Base-by-base conservation (phyloP, 2,329 filamentous ascomycete species). In the Exophiala xenobiotica region DNA sequence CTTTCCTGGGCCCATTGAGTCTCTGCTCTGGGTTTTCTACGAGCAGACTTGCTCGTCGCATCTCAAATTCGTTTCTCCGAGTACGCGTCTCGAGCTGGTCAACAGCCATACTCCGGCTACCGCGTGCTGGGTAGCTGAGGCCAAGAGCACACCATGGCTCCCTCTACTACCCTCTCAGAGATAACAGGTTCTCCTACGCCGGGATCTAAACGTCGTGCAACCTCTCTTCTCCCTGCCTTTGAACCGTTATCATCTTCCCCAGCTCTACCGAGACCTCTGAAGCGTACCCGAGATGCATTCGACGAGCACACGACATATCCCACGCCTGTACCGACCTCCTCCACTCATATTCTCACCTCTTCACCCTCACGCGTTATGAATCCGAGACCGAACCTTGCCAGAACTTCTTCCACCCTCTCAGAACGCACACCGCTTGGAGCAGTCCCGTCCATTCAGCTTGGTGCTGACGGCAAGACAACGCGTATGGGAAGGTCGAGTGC, bases 401-500 rank as follows among this genome's bases (percentile, higher is more conserved):
- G 86, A 63, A 79, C 81, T 50, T 76, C 81, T 61, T 86, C 84
- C 19, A 73, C 77, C 49, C 73, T 83, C 51, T 87, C 88, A 2
- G 90, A 95, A 74, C 87, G 93, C 64, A 83, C 83, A 62, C 93
- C 93, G 33, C 79, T 99, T 45, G 86, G 86, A 46, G 81, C 87
- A 44, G 85, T 99, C 44, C 90, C 90, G n/a, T 83, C 85, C 18
- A 77, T 97, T 57, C 82, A 88, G 67, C 81, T 97, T 14, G 84
- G 85, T 48, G 86, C 85, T 60, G 89, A 87, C 70, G 91, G 92
- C 58, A 88, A 95, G 63, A 75, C 83, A 11, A 73, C 96, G 26
- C 79, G 87, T 56, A 93, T 99, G 86, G 93, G 93, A 58, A 83
- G 93, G 60, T 96, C 91, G 4, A 96, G 89, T 73, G 92, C 90